Percentiles rank a stretch among this genome's conserved stretches.
Conservation (phyloP, 345 rosid genomes). For the Gynandropsis gynandra region DNA sequence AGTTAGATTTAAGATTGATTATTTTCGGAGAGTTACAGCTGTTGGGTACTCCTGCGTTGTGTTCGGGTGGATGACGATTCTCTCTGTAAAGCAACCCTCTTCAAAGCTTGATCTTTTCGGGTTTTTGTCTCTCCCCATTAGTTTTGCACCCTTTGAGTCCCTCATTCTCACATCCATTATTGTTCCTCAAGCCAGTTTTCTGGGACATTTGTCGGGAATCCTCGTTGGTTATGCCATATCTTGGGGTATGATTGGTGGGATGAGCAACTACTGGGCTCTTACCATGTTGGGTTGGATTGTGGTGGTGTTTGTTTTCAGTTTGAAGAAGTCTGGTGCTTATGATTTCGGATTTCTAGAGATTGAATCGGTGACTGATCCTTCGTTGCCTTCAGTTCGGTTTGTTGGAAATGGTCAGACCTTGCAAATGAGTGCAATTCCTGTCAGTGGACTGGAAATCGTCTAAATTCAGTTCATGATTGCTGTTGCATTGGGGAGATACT, state of each 20-base stretch:
- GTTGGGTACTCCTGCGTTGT: constrained; percentile 99
- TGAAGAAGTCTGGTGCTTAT: constrained; percentile 84
- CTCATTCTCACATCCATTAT: constrained; percentile 90
- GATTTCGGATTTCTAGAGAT: constrained; percentile 78
- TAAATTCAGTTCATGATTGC: constrained; percentile 20
- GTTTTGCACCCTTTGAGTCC: constrained; percentile 94
- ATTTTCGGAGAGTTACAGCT: constrained; percentile 86
- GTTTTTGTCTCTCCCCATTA: constrained; percentile 84
- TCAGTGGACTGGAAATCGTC: constrained; percentile 57
- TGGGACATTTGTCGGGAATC: constrained; percentile 91
- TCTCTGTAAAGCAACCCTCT: constrained; percentile 90
- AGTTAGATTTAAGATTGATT: constrained; percentile 65
- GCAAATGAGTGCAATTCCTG: constrained; percentile 67
- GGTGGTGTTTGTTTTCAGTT: constrained; percentile 65
- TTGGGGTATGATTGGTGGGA: constrained; percentile 90
- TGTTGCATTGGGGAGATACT: constrained; percentile 12
- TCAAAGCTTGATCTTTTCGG: constrained; percentile 90
- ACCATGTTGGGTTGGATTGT: constrained; percentile 80
- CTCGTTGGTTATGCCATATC: constrained; percentile 89
- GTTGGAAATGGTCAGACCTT: constrained; percentile 65
- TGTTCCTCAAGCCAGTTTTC: constrained; percentile 96
- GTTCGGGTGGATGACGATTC: constrained; percentile 98
- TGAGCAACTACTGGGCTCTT: constrained; percentile 92
- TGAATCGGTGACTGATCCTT: constrained; percentile 78
- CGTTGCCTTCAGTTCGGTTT: constrained; percentile 78